These are phyloP conservation scores for Xylaria sp. DNA, from an alignment of 2,329 filamentous ascomycete species.

Conservation along the genomic window DNA sequence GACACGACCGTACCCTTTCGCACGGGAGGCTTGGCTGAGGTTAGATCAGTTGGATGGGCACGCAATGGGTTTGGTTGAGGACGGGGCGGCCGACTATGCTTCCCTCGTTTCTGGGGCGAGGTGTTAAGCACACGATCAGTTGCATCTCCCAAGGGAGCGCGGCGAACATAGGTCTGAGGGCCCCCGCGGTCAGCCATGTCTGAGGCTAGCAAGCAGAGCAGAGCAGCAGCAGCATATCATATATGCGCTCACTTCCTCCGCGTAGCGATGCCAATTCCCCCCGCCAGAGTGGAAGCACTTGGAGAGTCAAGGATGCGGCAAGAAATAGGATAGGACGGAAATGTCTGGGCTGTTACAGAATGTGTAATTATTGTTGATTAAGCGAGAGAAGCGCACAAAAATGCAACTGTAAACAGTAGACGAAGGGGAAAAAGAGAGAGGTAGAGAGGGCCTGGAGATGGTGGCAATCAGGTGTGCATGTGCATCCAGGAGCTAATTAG, in stretches of 20 bases:
- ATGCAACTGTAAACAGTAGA: constrained; percentile 21
- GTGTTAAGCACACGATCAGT: constrained; percentile 47
- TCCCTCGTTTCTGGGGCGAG: constrained; percentile 37
- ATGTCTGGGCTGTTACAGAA: background rate
- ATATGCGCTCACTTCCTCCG: constrained; percentile 20
- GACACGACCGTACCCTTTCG: constrained; percentile 23
- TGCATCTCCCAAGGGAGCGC: constrained; percentile 48
- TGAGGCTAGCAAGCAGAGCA: constrained; percentile 26
- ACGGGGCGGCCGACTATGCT: constrained; percentile 29
- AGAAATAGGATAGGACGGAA: background rate
- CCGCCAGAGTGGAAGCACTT: constrained; percentile 6
- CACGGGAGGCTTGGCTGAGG: constrained; percentile 8
- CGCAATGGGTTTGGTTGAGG: constrained; percentile 42
- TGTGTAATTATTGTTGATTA: constrained; percentile 21
- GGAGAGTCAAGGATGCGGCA: background rate
- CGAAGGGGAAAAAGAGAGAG: background rate
- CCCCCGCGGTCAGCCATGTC: constrained; percentile 43
- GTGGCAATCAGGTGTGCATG: constrained; percentile 5
- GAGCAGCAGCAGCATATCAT: constrained; percentile 40
- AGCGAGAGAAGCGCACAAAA: constrained; percentile 23
- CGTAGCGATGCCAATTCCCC: background rate
- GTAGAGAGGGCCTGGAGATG: background rate
- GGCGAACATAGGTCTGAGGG: constrained; percentile 37
- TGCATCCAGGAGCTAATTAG: constrained; percentile 8
- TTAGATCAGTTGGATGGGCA: constrained; percentile 38